phyloP scores from a whole-genome alignment of 2,329 filamentous ascomycete species.

The Hypoxylon sp. region DNA sequence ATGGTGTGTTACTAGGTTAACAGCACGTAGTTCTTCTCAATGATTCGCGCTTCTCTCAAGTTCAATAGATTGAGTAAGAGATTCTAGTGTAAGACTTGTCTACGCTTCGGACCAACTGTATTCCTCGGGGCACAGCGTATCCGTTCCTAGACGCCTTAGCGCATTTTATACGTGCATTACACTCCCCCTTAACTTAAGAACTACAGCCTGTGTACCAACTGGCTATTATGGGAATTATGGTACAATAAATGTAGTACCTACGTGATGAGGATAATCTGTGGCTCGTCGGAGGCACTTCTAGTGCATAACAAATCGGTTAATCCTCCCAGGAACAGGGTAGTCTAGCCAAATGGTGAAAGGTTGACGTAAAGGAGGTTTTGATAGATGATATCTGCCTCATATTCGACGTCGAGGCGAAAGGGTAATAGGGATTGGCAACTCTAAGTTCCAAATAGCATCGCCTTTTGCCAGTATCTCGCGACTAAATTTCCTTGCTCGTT shows the following conservation, averaged over 20 bases:
- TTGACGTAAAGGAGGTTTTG: slow-evolving; percentile 30
- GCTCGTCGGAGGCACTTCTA: slow-evolving; percentile 42
- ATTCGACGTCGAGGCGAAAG: slow-evolving; percentile 43
- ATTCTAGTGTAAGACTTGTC: slow-evolving; percentile 43
- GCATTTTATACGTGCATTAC: slow-evolving; percentile 42
- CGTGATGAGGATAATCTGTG: slow-evolving; percentile 41
- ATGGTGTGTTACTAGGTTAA: slow-evolving; percentile 43
- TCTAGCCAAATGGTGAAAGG: slow-evolving; percentile 37
- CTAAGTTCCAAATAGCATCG: slow-evolving; percentile 42
- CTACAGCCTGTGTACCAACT: slow-evolving; percentile 44
- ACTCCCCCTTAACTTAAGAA: slow-evolving; percentile 35
- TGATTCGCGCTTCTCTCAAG: slow-evolving; percentile 37
- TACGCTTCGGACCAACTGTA: slow-evolving; percentile 45
- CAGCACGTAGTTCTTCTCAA: slow-evolving; percentile 39
- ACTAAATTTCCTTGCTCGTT: slow-evolving; percentile 30
- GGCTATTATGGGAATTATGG: slow-evolving; percentile 46
- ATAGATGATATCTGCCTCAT: slow-evolving; percentile 43
- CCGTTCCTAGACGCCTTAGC: slow-evolving; percentile 42
- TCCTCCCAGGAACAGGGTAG: slow-evolving; percentile 37
- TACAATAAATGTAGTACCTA: slow-evolving; percentile 36
- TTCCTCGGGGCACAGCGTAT: slow-evolving; percentile 35
- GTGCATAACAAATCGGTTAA: slow-evolving; percentile 47
- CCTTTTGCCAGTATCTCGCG: slow-evolving; percentile 42
- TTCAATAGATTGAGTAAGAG: slow-evolving; percentile 44
- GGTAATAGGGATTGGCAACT: slow-evolving; percentile 44